Evolutionary conservation across 345 rosid genomes (phyloP).

Genomic region (Limnanthes douglasii): DNA sequence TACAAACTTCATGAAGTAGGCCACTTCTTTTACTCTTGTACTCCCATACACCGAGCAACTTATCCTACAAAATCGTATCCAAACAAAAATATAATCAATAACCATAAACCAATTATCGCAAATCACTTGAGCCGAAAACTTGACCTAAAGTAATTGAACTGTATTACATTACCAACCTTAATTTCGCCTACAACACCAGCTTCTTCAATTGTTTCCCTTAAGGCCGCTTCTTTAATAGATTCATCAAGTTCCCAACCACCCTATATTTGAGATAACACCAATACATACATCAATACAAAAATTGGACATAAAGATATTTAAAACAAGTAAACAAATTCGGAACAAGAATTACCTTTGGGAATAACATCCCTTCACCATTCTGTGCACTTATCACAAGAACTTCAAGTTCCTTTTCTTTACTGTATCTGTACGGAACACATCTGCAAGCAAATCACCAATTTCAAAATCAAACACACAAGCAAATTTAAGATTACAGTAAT

Average conservation of each 20-base stretch:
- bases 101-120: background rate
- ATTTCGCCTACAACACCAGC: conserved; percentile 40
- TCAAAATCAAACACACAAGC: background rate
- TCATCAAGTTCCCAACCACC: conserved; percentile 63
- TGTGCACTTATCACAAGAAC: conserved; percentile 42
- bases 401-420: conserved; percentile 22
- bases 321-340: background rate
- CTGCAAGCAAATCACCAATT: conserved; percentile 10
- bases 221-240: conserved; percentile 36
- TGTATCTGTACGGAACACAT: conserved; percentile 48
- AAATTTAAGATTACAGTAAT: background rate
- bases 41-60: conserved; percentile 32
- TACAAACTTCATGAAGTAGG: conserved; percentile 31
- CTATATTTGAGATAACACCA: conserved; percentile 2
- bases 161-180: conserved; percentile 15
- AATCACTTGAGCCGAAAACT: background rate
- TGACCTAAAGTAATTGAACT: background rate
- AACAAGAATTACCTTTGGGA: conserved; percentile 26
- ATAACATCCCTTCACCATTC: conserved; percentile 39
- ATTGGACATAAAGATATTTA: background rate
- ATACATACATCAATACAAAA: background rate
- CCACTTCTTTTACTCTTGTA: conserved; percentile 36
- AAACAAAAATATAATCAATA: background rate
- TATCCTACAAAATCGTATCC: background rate
- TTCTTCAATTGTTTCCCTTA: conserved; percentile 41